Conservation (phyloP, 495 filamentous ascomycete species). For the Podospora fimiseda region DNA sequence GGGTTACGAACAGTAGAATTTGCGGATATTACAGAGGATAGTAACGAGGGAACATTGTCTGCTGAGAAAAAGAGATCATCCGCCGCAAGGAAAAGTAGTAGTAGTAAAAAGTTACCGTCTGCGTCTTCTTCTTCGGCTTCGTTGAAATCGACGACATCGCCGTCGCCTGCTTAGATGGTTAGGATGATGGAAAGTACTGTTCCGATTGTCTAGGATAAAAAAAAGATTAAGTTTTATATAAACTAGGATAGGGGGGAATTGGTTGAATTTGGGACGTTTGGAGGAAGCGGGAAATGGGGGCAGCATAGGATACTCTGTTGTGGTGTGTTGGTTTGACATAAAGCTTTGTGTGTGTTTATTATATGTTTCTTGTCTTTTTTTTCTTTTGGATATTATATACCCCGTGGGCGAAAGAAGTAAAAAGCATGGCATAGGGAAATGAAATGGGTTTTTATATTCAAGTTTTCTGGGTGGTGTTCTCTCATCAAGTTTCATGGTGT, state of each 20-base stretch:
- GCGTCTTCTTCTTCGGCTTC: neutral
- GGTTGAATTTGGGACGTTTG: too few species aligned
- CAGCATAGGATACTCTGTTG: too few species aligned
- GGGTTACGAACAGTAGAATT: slow-evolving; percentile 25
- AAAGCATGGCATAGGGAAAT: slow-evolving; percentile 7
- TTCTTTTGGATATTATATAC: neutral
- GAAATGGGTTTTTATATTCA: too few species aligned
- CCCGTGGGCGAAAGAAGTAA: too few species aligned
- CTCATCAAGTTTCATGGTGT: too few species aligned
- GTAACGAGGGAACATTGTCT: slow-evolving; percentile 11
- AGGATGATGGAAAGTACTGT: neutral
- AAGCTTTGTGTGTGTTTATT: neutral
- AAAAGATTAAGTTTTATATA: too few species aligned
- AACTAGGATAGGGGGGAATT: too few species aligned
- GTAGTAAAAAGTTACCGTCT: too few species aligned
- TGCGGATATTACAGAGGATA: slow-evolving; percentile 25
- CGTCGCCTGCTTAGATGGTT: neutral
- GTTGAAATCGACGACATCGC: neutral
- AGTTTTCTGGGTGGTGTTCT: too few species aligned
- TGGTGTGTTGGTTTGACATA: neutral
- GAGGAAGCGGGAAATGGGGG: neutral
- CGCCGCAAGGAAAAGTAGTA: too few species aligned
- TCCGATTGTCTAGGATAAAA: neutral
- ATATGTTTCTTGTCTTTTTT: neutral
- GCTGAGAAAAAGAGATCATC: neutral